phyloP scores from a whole-genome alignment of 1,284 basidiomycete species.

The Melampsora larici-populina region DNA sequence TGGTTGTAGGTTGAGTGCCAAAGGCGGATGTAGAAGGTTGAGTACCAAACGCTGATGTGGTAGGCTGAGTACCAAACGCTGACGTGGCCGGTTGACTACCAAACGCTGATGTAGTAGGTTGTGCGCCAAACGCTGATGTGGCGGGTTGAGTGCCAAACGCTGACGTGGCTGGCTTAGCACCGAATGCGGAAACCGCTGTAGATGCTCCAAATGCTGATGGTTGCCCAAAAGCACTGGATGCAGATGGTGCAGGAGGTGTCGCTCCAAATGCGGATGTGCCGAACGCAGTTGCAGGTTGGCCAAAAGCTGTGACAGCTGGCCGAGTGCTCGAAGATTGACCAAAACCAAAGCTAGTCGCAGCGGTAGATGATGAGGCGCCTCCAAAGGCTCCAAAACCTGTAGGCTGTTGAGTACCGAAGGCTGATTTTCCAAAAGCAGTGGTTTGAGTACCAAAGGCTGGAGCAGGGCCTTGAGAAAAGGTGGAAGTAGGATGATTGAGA shows the following conservation, averaged over 20 bases:
- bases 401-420: neutral
- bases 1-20: neutral
- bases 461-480: constrained; percentile 5
- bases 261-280: constrained; percentile 5
- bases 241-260: neutral
- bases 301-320: constrained; percentile 33
- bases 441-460: constrained; percentile 13
- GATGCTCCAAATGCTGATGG: constrained; percentile 25
- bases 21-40: neutral
- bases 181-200: constrained; percentile 21
- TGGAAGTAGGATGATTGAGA: constrained; percentile 33
- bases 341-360: constrained; percentile 10
- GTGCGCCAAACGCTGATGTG: constrained; percentile 7
- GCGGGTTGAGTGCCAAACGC: constrained; percentile 24
- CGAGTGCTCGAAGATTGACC: constrained; percentile 17
- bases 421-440: constrained; percentile 8
- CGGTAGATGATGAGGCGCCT: neutral
- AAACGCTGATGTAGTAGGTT: neutral
- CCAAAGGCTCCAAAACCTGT: constrained; percentile 6
- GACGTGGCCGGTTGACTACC: neutral
- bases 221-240: constrained; percentile 28
- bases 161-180: neutral
- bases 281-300: constrained; percentile 25
- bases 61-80: constrained; percentile 1
- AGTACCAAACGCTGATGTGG: neutral